Percentiles rank a stretch among this genome's conserved stretches.
Evolutionary conservation across 1,284 basidiomycete species (phyloP).

Genomic region (Psilocybe mexicana): DNA sequence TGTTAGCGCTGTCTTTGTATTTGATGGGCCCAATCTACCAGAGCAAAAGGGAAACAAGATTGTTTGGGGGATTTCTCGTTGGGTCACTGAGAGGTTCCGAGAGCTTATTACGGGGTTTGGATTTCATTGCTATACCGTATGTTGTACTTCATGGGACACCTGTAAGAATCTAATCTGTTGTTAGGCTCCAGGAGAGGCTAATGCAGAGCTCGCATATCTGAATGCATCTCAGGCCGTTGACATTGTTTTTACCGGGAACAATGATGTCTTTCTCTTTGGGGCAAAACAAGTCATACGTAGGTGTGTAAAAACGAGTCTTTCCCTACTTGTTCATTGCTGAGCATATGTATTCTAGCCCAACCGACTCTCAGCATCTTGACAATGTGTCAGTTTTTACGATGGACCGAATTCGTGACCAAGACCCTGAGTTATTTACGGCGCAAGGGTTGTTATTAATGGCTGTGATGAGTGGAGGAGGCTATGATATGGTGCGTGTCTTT

Average conservation of each 20-base stretch:
- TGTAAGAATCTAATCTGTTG: too few species aligned
- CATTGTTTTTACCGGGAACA: conserved; percentile 1
- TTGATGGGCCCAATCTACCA: conserved; percentile 4
- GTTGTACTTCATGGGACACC: too few species aligned
- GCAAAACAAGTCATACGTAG: background rate
- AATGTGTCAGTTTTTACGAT: too few species aligned
- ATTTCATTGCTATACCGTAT: background rate
- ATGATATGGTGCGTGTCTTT: too few species aligned
- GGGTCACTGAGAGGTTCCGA: background rate
- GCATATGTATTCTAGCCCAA: too few species aligned
- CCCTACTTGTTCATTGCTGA: conserved; percentile 1
- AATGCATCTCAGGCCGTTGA: conserved; percentile 81
- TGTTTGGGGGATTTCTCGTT: background rate
- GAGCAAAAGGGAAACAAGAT: background rate
- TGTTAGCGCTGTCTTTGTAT: conserved; percentile 7
- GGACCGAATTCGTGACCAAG: too few species aligned
- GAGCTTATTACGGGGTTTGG: background rate
- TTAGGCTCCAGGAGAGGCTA: conserved; percentile 90
- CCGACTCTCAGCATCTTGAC: too few species aligned
- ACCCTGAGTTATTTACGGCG: too few species aligned
- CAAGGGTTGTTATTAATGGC: too few species aligned
- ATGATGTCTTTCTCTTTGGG: background rate
- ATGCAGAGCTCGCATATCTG: conserved; percentile 90
- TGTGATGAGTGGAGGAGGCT: too few species aligned
- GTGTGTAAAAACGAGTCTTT: too few species aligned